Percentiles rank a stretch among this genome's conserved stretches.
Conservation (phyloP, 139 green algal genomes). For the Auxenochlorella protothecoides region DNA sequence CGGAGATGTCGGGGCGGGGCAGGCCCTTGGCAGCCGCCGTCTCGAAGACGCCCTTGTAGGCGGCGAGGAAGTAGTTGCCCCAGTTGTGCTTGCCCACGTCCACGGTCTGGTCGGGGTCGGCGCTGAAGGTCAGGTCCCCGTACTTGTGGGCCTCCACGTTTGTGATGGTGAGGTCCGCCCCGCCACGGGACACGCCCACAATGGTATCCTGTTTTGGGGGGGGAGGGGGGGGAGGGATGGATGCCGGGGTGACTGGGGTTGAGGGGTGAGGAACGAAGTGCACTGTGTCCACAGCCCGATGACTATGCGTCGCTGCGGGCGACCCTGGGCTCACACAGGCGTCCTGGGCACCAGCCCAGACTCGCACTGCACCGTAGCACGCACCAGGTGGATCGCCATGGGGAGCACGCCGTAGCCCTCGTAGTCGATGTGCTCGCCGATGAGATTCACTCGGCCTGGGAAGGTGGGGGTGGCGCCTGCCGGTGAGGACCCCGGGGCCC, state of each 20-base stretch:
- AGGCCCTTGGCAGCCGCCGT: no score
- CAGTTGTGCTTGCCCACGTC: constrained; percentile 72
- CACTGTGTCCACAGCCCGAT: no score
- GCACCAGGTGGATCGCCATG: constrained; percentile 86
- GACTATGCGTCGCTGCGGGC: no score
- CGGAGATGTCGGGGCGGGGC: no score
- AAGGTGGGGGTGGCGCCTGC: not conserved
- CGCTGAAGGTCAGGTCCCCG: constrained; percentile 47
- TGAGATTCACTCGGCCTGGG: constrained; percentile 92
- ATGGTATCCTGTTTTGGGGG: constrained; percentile 17
- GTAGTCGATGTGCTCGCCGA: constrained; percentile 98
- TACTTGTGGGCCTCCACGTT: constrained; percentile 73
- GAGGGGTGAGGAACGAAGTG: no score
- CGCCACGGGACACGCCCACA: constrained; percentile 31
- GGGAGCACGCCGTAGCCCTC: constrained; percentile 93
- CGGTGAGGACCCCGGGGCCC: no score
- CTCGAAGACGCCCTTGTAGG: constrained; percentile 67
- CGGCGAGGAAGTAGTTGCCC: constrained; percentile 89
- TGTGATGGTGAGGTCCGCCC: constrained; percentile 48
- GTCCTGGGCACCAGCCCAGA: no score
- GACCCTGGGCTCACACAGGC: no score
- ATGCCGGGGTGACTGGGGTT: no score
- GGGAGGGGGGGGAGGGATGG: no score
- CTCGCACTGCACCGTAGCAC: not conserved
- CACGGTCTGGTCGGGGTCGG: constrained; percentile 69